Evolutionary conservation across 1,139 yeast genomes (phyloP).

Genomic region (Kluyveromyces sp.): DNA sequence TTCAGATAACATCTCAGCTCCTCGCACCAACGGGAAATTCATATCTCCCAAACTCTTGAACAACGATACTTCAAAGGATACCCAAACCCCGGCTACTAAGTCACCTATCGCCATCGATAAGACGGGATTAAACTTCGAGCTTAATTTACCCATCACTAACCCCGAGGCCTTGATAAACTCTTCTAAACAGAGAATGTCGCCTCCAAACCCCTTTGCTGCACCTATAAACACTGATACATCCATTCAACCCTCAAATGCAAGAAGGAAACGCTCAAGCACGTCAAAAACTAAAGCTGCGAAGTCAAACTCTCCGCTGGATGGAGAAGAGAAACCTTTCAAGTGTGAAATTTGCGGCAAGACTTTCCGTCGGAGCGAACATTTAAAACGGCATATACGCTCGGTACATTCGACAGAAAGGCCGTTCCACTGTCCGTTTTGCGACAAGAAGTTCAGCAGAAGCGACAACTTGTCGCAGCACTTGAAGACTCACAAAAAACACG

Average conservation of each 20-base stretch:
- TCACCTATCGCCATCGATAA: conserved; percentile 1
- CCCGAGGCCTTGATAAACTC: not conserved
- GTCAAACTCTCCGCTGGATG: conserved; percentile 24
- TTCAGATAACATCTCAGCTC: conserved; percentile 1
- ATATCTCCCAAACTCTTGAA: conserved; percentile 7
- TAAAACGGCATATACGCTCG: conserved; percentile 69
- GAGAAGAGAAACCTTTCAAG: conserved; percentile 35
- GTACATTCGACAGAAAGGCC: conserved; percentile 63
- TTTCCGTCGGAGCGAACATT: conserved; percentile 72
- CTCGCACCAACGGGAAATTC: conserved; percentile 5
- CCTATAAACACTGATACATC: not conserved
- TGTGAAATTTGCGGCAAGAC: conserved; percentile 35
- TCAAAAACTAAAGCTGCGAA: conserved; percentile 11
- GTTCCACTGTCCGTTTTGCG: conserved; percentile 61
- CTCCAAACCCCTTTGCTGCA: not conserved
- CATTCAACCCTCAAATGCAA: not conserved
- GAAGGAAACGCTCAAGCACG: conserved; percentile 10
- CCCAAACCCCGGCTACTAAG: not conserved
- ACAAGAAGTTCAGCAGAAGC: conserved; percentile 67
- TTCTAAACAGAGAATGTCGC: too few relatives aligned
- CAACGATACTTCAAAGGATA: conserved; percentile 5
- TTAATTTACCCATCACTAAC: conserved; percentile 4
- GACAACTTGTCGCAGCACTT: conserved; percentile 76
- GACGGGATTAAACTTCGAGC: conserved; percentile 2
- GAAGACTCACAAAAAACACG: conserved; percentile 50